Evolutionary conservation across 345 rosid genomes (phyloP).

Genomic region (Corchorus olitorius): DNA sequence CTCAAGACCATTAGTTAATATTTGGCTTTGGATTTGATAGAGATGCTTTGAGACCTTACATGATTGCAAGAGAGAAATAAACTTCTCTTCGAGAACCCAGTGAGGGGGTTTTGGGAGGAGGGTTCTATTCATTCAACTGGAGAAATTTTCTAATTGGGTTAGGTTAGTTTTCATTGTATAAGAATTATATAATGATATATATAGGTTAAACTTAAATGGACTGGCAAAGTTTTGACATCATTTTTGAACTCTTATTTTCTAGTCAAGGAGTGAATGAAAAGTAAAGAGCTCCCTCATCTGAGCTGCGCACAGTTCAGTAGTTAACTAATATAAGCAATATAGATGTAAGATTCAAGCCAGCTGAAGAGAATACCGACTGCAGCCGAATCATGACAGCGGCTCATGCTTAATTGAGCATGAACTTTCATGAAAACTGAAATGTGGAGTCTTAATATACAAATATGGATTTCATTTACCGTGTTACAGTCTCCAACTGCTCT

Average conservation of each 20-base stretch:
- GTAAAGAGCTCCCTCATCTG: no score
- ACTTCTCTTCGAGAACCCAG: constrained; percentile 55
- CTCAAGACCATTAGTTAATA: constrained; percentile 38
- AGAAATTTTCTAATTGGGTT: background rate
- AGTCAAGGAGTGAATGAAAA: no score
- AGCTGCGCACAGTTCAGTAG: no score
- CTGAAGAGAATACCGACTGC: no score
- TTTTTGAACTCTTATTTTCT: no score
- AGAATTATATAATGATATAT: no score
- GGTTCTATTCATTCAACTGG: background rate
- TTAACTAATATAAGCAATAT: no score
- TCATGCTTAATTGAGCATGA: background rate
- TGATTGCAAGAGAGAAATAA: constrained; percentile 56
- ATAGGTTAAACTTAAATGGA: no score
- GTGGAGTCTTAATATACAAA: background rate
- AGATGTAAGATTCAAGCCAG: no score
- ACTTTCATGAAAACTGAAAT: background rate
- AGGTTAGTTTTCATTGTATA: background rate
- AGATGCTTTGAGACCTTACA: constrained; percentile 62
- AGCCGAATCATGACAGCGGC: no score
- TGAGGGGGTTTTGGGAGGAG: constrained; percentile 31
- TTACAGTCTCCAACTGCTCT: background rate
- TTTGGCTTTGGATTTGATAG: constrained; percentile 60
- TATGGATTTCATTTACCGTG: no score
- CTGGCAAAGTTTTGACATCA: no score